Base-by-base conservation (phyloP, 768 basidiomycete species). In the Auricularia heimuer region DNA sequence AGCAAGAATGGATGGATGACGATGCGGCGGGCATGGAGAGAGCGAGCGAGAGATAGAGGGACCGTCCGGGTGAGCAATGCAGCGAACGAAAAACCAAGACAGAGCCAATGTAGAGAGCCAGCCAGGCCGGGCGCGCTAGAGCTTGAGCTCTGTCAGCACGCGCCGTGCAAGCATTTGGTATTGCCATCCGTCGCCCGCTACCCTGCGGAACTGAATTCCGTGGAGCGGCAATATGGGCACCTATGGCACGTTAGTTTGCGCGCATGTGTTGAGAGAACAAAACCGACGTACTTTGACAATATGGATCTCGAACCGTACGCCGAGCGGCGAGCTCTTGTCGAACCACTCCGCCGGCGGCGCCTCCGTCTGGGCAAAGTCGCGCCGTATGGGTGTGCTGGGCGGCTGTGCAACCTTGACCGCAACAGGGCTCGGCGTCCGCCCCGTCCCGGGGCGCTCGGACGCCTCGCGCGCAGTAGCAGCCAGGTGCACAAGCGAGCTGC, bases 231-330 rank as follows among this genome's bases (percentile, higher is more conserved):
- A 78, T 87, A 88, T 92, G 58, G 94, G 94, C 3, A 97, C 92
- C 94, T 95, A 70, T 0, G 16, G 39, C n/a, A 61, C 62, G 62
- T 42, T 14, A 42, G 47, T 14, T 16, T 18, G 21, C 6, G 47
- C 1, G 16, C 47, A 51, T 51, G 47, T 18, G 47, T 29, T 29
- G 29, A 29, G 29, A 29, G 29, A 6, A 51, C 18, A 4, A n/a
- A 33, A 4, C 47, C 36, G 44, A 75, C 87, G 16, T 68, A 95
- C 94, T 84, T 98, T 98, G 74, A 99, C 92, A 68, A 99, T 89
- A 73, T 90, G 95, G 66, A 98, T 92, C 76, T 99, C 96, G 75
- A 98, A 99, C 67, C 93, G 84, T 8, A 99, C 96, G 68, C 92
- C 88, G 67, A 98, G 73, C 56, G 85, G 85, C 66, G 72, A 73